These are phyloP conservation scores for Chlorella sp. DNA, from an alignment of 139 green algal species.

Conservation along the genomic window DNA sequence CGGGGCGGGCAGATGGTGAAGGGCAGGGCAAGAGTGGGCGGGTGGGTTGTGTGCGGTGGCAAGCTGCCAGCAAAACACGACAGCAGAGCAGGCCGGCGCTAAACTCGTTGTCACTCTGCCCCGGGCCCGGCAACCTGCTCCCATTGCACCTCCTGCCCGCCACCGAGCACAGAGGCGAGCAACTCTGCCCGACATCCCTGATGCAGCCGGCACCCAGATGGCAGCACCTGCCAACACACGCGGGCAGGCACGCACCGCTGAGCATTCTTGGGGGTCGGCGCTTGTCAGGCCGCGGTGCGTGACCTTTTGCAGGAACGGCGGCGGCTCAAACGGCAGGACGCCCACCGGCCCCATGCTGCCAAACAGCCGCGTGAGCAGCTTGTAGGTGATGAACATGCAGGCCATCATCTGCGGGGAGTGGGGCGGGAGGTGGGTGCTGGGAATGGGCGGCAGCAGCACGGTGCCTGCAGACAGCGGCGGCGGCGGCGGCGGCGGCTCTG, in stretches of 20 bases:
- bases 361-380: constrained; percentile 22
- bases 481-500: neutral
- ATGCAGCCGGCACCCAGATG: too few species aligned
- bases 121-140: neutral
- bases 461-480: neutral
- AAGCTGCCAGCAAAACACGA: neutral
- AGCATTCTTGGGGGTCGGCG: constrained; percentile 7
- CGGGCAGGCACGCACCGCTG: constrained; percentile 9
- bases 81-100: neutral
- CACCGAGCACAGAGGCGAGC: too few species aligned
- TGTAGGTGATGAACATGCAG: constrained; percentile 34
- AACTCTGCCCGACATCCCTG: too few species aligned
- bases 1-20: too few species aligned
- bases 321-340: constrained; percentile 50
- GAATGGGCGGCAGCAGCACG: neutral
- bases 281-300: constrained; percentile 29
- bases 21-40: neutral
- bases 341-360: neutral
- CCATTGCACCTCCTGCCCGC: too few species aligned
- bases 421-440: too few species aligned
- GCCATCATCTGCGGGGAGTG: constrained; percentile 32
- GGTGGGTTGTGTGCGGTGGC: too few species aligned
- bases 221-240: neutral
- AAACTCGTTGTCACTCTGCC: neutral
- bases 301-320: constrained; percentile 42